Evolutionary conservation across 2,329 filamentous ascomycete genomes (phyloP), one percentile per base, ranked within the genome.

Genomic region (Phialocephala sp.): DNA sequence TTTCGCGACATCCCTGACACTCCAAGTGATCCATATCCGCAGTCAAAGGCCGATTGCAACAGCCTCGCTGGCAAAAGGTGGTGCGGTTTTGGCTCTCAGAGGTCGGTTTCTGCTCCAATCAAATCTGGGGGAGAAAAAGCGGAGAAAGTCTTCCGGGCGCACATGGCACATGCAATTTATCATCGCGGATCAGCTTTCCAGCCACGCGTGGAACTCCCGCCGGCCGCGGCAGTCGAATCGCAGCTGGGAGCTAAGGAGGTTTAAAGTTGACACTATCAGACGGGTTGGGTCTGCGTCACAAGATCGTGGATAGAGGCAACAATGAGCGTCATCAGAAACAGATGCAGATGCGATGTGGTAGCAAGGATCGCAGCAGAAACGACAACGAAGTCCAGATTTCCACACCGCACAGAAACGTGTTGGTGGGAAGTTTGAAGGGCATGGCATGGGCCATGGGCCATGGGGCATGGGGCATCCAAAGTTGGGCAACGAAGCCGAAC

Each of bases 151-250:
- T 18, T 54, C 50, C 50, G 50, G n/a, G 5, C 14, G 27, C 27
- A n/a, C n/a, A n/a, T n/a, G n/a, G 20, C 50, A 32, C 50, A 54
- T 54, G 50, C 50, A 54, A 27, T 54, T 52, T 27, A 32, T 12
- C 12, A 32, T 4, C n/a, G 27, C 27, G 27, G 27, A 18, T 54
- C 15, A 27, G 12, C 15, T 35, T 27, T 18, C 20, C 50, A 54
- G 24, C 50, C 50, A 54, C 50, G 18, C 50, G 35, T 24, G 35
- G 32, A 57, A 57, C 9, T 57, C 55, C 35, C 32, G 24, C 9
- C 35, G 8, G 36, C 32, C 32, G 14, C 55, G 55, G 55, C 55
- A 57, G 35, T 57, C 55, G 55, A 57, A 57, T 57, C 55, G 55
- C 35, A 24, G 55, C 50, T 41, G 11, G 37, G 22, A 54, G 27